phyloP scores from a whole-genome alignment of 2,329 filamentous ascomycete genomes.

The Biscogniauxia mediterranea region DNA sequence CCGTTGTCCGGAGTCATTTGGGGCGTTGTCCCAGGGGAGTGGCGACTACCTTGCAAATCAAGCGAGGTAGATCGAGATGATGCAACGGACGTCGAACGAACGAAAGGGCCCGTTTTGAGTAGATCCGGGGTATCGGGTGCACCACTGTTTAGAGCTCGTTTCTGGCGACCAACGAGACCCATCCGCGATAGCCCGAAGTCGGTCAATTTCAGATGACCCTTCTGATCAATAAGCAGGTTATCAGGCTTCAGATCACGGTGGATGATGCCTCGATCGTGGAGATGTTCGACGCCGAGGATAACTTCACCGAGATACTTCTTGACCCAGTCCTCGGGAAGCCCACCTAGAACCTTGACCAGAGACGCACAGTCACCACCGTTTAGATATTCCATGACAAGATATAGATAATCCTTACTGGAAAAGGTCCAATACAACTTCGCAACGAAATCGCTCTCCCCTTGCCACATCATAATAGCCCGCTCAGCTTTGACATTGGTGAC shows the following conservation, averaged over 20 bases:
- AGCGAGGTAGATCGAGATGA: slow-evolving; percentile 94
- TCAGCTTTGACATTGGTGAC: slow-evolving; percentile 99
- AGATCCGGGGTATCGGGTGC: slow-evolving; percentile 85
- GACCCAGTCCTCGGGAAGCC: slow-evolving; percentile 93
- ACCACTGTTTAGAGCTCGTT: slow-evolving; percentile 78
- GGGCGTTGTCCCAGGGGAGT: slow-evolving; percentile 82
- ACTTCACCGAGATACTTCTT: slow-evolving; percentile 98
- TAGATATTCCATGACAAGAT: slow-evolving; percentile 98
- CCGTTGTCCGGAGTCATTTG: slow-evolving; percentile 79
- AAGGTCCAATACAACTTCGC: slow-evolving; percentile 99
- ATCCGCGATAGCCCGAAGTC: slow-evolving; percentile 97
- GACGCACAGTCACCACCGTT: slow-evolving; percentile 97
- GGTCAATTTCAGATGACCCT: slow-evolving; percentile 92
- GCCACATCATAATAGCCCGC: slow-evolving; percentile 99
- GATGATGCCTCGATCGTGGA: slow-evolving; percentile 91
- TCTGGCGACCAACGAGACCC: slow-evolving; percentile 94
- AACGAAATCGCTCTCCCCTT: slow-evolving; percentile 97
- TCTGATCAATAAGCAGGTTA: slow-evolving; percentile 94
- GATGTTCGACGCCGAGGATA: slow-evolving; percentile 91
- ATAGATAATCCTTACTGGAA: slow-evolving; percentile 97
- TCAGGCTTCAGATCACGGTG: slow-evolving; percentile 97
- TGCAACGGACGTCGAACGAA: slow-evolving; percentile 76
- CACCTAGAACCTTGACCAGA: slow-evolving; percentile 89
- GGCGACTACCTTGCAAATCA: slow-evolving; percentile 70
- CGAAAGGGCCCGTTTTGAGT: slow-evolving; percentile 88